Percentiles rank a stretch among this genome's conserved stretches.
phyloP scores from a whole-genome alignment of 805 yeast genomes.

The Grigorovia transvaalensis region DNA sequence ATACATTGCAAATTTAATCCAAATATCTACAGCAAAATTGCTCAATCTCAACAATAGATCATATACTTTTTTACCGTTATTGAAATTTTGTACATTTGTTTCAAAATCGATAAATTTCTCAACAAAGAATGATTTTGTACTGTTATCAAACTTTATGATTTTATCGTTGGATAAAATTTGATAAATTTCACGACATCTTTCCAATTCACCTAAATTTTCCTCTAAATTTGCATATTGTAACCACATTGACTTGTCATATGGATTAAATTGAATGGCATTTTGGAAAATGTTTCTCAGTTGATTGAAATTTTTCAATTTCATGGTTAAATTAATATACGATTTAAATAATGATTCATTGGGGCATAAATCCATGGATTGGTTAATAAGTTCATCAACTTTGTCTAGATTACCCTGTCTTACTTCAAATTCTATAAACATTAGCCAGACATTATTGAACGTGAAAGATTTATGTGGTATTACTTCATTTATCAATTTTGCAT shows the following conservation, averaged over 20 bases:
- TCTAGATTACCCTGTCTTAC: slow-evolving; percentile 45
- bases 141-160: slow-evolving; percentile 11
- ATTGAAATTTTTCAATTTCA: slow-evolving; percentile 63
- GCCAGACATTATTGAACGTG: slow-evolving; percentile 70
- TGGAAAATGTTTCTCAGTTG: slow-evolving; percentile 66
- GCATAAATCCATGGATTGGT: slow-evolving; percentile 58
- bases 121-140: slow-evolving; percentile 20
- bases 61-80: slow-evolving; percentile 43
- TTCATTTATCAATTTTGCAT: slow-evolving; percentile 36
- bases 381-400: slow-evolving; percentile 57
- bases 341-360: slow-evolving; percentile 51
- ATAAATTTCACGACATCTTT: slow-evolving; percentile 55
- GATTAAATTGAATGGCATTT: slow-evolving; percentile 34
- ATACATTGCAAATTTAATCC: slow-evolving; percentile 63
- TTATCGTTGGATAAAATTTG: slow-evolving; percentile 36
- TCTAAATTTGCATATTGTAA: slow-evolving; percentile 61
- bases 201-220: slow-evolving; percentile 51
- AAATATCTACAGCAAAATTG: slow-evolving; percentile 31
- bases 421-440: slow-evolving; percentile 58
- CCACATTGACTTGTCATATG: slow-evolving; percentile 36
- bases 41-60: slow-evolving; percentile 30
- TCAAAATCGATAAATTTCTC: slow-evolving; percentile 45
- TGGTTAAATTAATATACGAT: slow-evolving; percentile 61
- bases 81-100: slow-evolving; percentile 45
- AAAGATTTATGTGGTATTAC: slow-evolving; percentile 49